Evolutionary conservation across 306 rosid species (phyloP), one percentile per base, ranked within the genome.

Genomic region (Cucumis hystrix): DNA sequence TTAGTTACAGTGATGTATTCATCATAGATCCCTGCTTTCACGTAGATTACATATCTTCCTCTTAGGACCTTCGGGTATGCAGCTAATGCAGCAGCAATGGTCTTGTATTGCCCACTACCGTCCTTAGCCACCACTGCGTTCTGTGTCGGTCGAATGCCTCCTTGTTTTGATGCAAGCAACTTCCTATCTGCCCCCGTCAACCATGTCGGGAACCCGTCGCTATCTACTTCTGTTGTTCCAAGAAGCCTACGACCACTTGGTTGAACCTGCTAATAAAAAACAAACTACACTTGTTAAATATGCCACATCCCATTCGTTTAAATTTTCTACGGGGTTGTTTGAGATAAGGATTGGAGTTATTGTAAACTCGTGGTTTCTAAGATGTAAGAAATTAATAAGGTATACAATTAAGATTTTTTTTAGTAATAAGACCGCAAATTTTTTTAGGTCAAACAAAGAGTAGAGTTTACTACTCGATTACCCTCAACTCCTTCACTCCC

Each of bases 91-190:
- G 73, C 92, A 0, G 13, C 73, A 37, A 92, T 80, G 77, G 80
- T 90, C 16, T 49, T 92, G 52, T 68, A 88, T 2, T 80, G 84
- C 0, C 96, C 93, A 12, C 82, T 84, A 1, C 96, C 93, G 54
- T 92, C 97, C 77, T 90, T 80, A n/a, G 97, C 97, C 43, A 92
- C 97, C 6, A 92, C 79, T 0, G 25, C 92, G 11, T 90, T 85
- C 1, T 92, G 85, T 15, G 0, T 40, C 4, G 85, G 0, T 0
- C 12, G 0, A 3, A 2, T 12, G 11, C n/a, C 10, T 0, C 81
- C 55, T 82, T 3, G 33, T 4, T 0, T 72, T 1, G 4, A 0
- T 0, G 39, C 87, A 85, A 92, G 74, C 20, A 92, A 88, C 78
- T 85, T 86, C 13, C 96, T 85, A 39, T 90, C 96, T 0, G 84